Evolutionary conservation across 164 flowering plant species (phyloP).

Genomic region (Liquidambar formosana): DNA sequence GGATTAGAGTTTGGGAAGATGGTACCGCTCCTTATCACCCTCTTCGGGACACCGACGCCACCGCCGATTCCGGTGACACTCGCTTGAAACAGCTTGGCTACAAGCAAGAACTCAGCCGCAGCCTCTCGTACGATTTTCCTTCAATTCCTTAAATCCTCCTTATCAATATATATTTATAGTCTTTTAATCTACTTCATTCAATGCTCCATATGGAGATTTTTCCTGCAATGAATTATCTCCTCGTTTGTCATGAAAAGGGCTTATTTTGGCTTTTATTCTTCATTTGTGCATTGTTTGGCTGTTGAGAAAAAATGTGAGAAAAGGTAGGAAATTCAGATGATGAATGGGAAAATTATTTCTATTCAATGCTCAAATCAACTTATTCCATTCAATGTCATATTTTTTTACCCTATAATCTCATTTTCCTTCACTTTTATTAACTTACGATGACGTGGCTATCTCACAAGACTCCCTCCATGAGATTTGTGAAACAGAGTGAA

Average conservation of each 20-base stretch:
- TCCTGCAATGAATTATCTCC: too few relatives aligned
- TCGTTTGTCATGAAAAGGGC: too few relatives aligned
- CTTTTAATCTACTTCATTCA: neutral
- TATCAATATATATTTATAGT: neutral
- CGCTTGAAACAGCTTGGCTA: conserved; percentile 67
- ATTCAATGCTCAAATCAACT: too few relatives aligned
- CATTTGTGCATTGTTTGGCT: neutral
- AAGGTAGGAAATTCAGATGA: neutral
- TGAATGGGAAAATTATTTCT: too few relatives aligned
- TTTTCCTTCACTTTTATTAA: too few relatives aligned
- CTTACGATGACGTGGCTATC: too few relatives aligned
- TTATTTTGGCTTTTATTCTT: too few relatives aligned
- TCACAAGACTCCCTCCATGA: too few relatives aligned
- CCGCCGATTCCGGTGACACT: conserved; percentile 20
- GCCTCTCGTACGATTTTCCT: conserved; percentile 43
- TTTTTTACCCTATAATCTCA: too few relatives aligned
- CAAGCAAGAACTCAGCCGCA: conserved; percentile 59
- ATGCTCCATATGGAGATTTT: too few relatives aligned
- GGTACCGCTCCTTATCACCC: conserved; percentile 28
- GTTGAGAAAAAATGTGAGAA: neutral
- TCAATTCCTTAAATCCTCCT: neutral
- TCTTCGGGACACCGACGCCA: conserved; percentile 21
- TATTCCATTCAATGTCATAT: too few relatives aligned
- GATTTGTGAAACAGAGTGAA: too few relatives aligned
- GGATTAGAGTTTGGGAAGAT: conserved; percentile 25